Conservation (phyloP, 179 eudicot species). For the Carnegiea gigantea region DNA sequence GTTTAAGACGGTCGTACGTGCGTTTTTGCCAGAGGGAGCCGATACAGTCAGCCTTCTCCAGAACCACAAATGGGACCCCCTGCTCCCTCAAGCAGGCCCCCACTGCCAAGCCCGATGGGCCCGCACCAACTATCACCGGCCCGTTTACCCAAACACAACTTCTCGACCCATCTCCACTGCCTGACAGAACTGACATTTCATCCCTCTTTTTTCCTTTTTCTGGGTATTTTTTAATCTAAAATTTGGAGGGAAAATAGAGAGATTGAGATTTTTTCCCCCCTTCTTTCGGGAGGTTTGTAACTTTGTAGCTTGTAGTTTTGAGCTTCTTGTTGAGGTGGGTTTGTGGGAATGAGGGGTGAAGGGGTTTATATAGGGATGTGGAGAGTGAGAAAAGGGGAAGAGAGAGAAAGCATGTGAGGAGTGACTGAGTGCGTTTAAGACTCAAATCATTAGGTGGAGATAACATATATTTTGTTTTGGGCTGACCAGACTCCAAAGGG, state of each 20-base stretch:
- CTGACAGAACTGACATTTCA: slow-evolving; percentile 38
- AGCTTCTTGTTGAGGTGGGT: slow-evolving; percentile 19
- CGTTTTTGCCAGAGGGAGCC: slow-evolving; percentile 90
- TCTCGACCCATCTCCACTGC: slow-evolving; percentile 26
- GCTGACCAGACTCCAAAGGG: neutral
- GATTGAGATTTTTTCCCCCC: neutral
- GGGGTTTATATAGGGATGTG: slow-evolving; percentile 36
- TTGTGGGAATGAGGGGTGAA: slow-evolving; percentile 15
- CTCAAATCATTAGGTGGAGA: slow-evolving; percentile 14
- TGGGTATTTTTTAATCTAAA: neutral
- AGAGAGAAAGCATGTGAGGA: slow-evolving; percentile 34
- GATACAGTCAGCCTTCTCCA: slow-evolving; percentile 80
- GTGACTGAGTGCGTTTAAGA: slow-evolving; percentile 10
- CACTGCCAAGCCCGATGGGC: slow-evolving; percentile 89
- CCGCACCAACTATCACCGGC: slow-evolving; percentile 91
- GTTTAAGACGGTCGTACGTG: slow-evolving; percentile 80
- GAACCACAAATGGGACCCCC: slow-evolving; percentile 72
- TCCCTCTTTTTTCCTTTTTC: neutral
- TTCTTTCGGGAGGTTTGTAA: too few species aligned
- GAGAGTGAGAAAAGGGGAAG: neutral
- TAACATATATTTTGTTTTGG: slow-evolving; percentile 14
- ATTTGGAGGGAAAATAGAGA: neutral
- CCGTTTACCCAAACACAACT: slow-evolving; percentile 84
- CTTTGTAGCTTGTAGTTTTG: slow-evolving; percentile 2
- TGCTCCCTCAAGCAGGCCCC: slow-evolving; percentile 78